These are phyloP conservation scores for Mycena amicta DNA, from an alignment of 768 basidiomycete genomes.

Conservation along the genomic window DNA sequence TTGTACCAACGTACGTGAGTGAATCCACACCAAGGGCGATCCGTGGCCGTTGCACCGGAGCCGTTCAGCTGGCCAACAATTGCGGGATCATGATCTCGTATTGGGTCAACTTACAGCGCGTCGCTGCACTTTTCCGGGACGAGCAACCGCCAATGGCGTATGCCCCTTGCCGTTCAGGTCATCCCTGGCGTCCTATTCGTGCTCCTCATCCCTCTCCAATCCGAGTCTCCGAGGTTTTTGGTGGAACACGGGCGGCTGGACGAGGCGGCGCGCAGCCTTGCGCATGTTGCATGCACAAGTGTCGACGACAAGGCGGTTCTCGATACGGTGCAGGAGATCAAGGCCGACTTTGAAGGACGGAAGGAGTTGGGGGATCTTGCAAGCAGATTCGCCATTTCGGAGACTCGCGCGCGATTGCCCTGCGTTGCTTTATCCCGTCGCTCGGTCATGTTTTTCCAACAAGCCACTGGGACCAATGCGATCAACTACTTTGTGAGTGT, in stretches of 20 bases:
- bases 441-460: conserved; percentile 50
- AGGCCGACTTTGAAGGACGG: conserved; percentile 47
- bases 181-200: conserved; percentile 56
- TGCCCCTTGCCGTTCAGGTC: conserved; percentile 54
- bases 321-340: conserved; percentile 47
- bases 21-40: conserved; percentile 52
- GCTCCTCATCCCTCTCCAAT: conserved; percentile 47
- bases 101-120: conserved; percentile 52
- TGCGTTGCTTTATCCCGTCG: conserved; percentile 48
- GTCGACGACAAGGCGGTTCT: conserved; percentile 38
- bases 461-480: conserved; percentile 56
- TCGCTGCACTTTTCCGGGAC: conserved; percentile 34
- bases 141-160: conserved; percentile 51
- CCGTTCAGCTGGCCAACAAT: conserved; percentile 43
- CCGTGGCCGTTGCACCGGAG: conserved; percentile 52
- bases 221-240: conserved; percentile 61
- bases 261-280: conserved; percentile 42
- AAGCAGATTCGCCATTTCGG: conserved; percentile 48
- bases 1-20: conserved; percentile 54
- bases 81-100: conserved; percentile 31
- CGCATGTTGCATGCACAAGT: conserved; percentile 35
- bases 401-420: conserved; percentile 40
- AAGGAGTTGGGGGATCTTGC: conserved; percentile 33
- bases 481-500: conserved; percentile 48
- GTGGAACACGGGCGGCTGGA: conserved; percentile 48